Percentiles rank a stretch among this genome's conserved stretches.
These are phyloP conservation scores for Trichoderma atroviride DNA, from an alignment of 2,329 filamentous ascomycete species.

Conservation along the genomic window DNA sequence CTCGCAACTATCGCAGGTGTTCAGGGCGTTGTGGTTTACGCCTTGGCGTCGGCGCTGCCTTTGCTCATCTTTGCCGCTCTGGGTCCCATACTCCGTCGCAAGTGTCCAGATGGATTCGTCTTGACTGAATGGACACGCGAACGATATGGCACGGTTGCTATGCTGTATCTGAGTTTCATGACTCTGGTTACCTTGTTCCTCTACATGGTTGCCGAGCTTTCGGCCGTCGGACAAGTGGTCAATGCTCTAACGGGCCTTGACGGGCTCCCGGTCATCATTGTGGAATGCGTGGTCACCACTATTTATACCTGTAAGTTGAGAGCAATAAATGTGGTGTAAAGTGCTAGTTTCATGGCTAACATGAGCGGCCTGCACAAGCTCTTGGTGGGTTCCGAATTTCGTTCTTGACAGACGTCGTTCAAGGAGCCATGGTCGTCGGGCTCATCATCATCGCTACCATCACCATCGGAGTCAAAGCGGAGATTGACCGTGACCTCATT, in stretches of 20 bases:
- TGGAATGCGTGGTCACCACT: constrained; percentile 76
- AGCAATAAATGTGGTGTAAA: neutral
- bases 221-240: constrained; percentile 78
- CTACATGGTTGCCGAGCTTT: constrained; percentile 86
- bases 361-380: constrained; percentile 50
- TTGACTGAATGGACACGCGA: constrained; percentile 83
- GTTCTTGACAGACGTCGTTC: constrained; percentile 81
- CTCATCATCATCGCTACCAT: constrained; percentile 77
- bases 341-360: neutral
- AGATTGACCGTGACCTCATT: constrained; percentile 71
- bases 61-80: constrained; percentile 74
- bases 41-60: constrained; percentile 70
- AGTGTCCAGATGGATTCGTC: constrained; percentile 82
- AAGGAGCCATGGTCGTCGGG: constrained; percentile 75
- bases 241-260: constrained; percentile 73
- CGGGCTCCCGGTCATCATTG: constrained; percentile 73
- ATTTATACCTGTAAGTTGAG: constrained; percentile 74
- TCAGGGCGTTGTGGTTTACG: constrained; percentile 77
- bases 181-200: constrained; percentile 81
- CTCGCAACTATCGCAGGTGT: constrained; percentile 77
- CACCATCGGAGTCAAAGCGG: constrained; percentile 73
- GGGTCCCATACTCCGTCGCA: constrained; percentile 75
- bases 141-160: constrained; percentile 70
- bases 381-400: constrained; percentile 82
- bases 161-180: constrained; percentile 74